Conservation (phyloP, 2,329 filamentous ascomycete genomes). For the Cordyceps cateniannulata region DNA sequence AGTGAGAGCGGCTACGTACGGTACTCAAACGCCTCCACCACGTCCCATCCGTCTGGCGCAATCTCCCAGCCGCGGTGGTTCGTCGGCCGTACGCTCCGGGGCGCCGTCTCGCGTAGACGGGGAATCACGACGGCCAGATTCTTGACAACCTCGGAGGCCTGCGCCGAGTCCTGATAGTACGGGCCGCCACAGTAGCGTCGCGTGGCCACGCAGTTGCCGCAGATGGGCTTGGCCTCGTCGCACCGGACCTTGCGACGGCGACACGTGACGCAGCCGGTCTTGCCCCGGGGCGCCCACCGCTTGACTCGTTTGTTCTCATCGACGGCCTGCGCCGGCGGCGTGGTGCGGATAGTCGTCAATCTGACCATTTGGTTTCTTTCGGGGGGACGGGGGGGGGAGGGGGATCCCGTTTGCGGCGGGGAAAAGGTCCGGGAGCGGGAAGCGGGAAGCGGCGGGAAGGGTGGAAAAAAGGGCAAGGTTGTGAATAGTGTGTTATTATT, state of each 20-base stretch:
- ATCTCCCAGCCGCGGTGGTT: constrained; percentile 9
- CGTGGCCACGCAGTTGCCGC: constrained; percentile 8
- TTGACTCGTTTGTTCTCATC: constrained; percentile 6
- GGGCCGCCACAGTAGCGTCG: constrained; percentile 9
- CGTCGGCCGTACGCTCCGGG: constrained; percentile 1
- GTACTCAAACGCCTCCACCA: constrained; percentile 8
- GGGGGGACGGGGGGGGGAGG: too few relatives aligned
- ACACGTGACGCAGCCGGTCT: constrained; percentile 9
- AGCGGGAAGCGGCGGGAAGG: too few relatives aligned
- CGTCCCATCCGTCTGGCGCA: constrained; percentile 3
- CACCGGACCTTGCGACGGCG: constrained; percentile 5
- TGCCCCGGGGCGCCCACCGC: constrained; percentile 4
- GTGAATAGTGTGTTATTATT: too few relatives aligned
- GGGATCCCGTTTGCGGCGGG: too few relatives aligned
- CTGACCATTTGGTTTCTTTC: too few relatives aligned
- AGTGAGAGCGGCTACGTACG: neutral
- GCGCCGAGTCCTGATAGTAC: constrained; percentile 10
- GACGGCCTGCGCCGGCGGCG: neutral
- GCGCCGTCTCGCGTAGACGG: neutral
- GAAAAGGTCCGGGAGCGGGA: too few relatives aligned
- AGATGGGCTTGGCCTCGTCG: constrained; percentile 11
- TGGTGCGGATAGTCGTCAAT: too few relatives aligned
- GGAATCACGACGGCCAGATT: neutral
- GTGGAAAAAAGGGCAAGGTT: too few relatives aligned
- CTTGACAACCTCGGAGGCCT: neutral